Evolutionary conservation across 1,284 basidiomycete genomes (phyloP).

Genomic region (Porogramme epimiltina): DNA sequence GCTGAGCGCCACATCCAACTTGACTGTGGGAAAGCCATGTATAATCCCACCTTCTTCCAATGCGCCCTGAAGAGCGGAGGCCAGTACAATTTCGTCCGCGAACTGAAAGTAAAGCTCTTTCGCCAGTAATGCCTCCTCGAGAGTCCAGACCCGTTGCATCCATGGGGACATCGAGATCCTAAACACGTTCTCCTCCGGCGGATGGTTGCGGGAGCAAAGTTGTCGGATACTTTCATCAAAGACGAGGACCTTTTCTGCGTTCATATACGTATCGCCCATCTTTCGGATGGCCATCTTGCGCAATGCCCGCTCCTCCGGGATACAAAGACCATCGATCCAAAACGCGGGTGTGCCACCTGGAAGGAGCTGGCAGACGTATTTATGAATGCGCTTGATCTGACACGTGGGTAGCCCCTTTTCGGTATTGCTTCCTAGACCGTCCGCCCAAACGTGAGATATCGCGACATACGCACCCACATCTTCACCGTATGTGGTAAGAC

Average conservation of each 20-base stretch:
- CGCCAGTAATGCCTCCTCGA: constrained; percentile 22
- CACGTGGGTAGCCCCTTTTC: constrained; percentile 19
- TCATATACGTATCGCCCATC: constrained; percentile 18
- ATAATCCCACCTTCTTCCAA: too few species aligned
- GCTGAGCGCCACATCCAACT: too few species aligned
- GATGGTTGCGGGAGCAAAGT: constrained; percentile 1
- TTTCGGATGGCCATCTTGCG: constrained; percentile 15
- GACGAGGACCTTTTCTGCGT: constrained; percentile 15
- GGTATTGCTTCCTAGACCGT: constrained; percentile 23
- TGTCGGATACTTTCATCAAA: constrained; percentile 15
- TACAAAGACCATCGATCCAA: constrained; percentile 24
- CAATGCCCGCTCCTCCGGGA: constrained; percentile 4
- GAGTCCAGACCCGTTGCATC: constrained; percentile 21
- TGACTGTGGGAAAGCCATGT: too few species aligned
- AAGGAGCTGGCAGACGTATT: not conserved
- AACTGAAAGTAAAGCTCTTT: constrained; percentile 19
- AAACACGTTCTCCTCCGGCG: constrained; percentile 11
- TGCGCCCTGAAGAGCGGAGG: too few species aligned
- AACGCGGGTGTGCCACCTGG: constrained; percentile 13
- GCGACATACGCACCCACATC: constrained; percentile 9
- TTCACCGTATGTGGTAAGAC: too few species aligned
- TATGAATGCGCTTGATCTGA: constrained; percentile 12
- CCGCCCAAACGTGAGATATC: constrained; percentile 24
- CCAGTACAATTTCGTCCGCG: too few species aligned
- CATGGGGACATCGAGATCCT: constrained; percentile 19